Evolutionary conservation across 805 yeast genomes (phyloP).

Genomic region (Yarrowia sp.): DNA sequence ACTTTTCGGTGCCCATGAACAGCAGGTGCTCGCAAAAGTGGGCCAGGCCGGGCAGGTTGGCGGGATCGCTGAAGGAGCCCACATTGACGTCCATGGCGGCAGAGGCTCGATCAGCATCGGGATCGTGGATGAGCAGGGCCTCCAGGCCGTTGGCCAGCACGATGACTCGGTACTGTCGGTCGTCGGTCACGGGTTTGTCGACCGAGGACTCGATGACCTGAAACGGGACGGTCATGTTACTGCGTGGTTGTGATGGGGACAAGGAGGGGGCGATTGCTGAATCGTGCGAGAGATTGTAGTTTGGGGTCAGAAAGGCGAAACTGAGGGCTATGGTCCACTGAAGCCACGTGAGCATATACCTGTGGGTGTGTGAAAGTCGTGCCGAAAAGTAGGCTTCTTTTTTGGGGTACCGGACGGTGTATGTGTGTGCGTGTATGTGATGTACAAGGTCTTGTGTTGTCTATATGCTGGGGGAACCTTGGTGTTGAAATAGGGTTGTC

Average conservation of each 20-base stretch:
- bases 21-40: constrained; percentile 85
- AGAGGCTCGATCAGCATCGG: constrained; percentile 59
- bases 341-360: constrained; percentile 24
- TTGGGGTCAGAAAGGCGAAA: not conserved
- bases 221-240: constrained; percentile 20
- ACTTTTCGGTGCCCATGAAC: constrained; percentile 77
- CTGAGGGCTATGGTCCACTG: constrained; percentile 1
- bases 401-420: too few relatives aligned
- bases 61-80: constrained; percentile 81
- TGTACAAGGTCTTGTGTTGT: not conserved
- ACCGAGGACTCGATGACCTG: constrained; percentile 33
- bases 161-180: constrained; percentile 69
- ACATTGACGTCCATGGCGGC: constrained; percentile 72
- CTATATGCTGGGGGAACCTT: constrained; percentile 6
- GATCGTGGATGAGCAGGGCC: constrained; percentile 72
- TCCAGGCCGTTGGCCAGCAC: constrained; percentile 67
- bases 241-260: not conserved
- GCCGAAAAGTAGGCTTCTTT: too few relatives aligned
- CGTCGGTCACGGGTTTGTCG: constrained; percentile 56
- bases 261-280: not conserved
- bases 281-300: not conserved
- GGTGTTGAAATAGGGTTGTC: constrained; percentile 25
- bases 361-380: too few relatives aligned
- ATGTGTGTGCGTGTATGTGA: too few relatives aligned
- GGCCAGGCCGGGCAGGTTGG: constrained; percentile 71